Evolutionary conservation across 2,329 filamentous ascomycete species (phyloP).

Genomic region (Bisporella sp.): DNA sequence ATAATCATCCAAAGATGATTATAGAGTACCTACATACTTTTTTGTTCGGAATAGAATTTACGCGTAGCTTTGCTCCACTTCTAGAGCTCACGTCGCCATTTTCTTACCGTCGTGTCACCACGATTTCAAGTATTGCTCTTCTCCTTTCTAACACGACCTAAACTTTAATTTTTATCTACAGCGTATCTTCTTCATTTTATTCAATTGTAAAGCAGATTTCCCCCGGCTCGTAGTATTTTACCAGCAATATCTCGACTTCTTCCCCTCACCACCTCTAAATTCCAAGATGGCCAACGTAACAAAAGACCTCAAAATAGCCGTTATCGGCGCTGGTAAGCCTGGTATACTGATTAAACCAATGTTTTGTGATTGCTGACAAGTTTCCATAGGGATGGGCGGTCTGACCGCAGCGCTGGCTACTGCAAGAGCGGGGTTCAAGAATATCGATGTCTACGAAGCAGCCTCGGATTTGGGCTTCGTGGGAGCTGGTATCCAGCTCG

Average conservation of each 20-base stretch:
- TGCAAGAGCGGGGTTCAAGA: constrained; percentile 67
- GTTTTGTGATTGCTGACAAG: neutral
- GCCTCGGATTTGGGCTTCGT: constrained; percentile 72
- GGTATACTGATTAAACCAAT: neutral
- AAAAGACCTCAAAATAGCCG: constrained; percentile 31
- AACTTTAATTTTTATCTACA: too few relatives aligned
- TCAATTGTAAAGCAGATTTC: neutral
- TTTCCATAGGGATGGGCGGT: constrained; percentile 66
- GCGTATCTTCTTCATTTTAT: neutral
- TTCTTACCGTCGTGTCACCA: too few relatives aligned
- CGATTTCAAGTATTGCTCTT: too few relatives aligned
- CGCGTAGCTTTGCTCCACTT: too few relatives aligned
- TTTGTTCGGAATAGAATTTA: too few relatives aligned
- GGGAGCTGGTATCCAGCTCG: constrained; percentile 77
- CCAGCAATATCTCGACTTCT: neutral
- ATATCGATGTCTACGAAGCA: constrained; percentile 68
- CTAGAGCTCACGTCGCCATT: too few relatives aligned
- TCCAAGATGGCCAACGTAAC: neutral
- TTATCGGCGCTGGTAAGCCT: constrained; percentile 40
- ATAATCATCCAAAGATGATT: too few relatives aligned
- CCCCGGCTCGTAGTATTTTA: neutral
- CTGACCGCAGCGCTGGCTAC: constrained; percentile 65
- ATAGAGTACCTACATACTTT: too few relatives aligned
- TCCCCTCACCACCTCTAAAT: neutral
- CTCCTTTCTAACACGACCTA: too few relatives aligned